Evolutionary conservation across 2,329 filamentous ascomycete species (phyloP), one percentile per base, ranked within the genome.

Genomic region (Sclerotinia borealis): DNA sequence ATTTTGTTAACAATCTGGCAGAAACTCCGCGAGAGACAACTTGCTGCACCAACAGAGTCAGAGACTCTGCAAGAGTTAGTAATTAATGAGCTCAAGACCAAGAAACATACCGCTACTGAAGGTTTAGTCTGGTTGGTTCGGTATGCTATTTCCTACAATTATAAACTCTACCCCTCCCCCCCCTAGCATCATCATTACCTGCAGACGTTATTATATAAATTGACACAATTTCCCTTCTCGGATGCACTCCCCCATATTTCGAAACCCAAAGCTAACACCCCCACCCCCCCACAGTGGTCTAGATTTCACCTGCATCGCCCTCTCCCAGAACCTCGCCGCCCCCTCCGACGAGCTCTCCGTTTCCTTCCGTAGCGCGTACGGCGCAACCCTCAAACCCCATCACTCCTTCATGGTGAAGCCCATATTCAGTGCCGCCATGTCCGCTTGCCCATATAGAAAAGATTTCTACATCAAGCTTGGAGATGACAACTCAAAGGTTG

Each of bases 401-500:
- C 95, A 99, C 82, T 86, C 83, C 74, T 92, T 96, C 78, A 72
- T 97, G 67, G 80, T 97, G 72, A 96, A 96, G 83, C 92, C 92
- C 66, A 83, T 97, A 75, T 98, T 98, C 84, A 90, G 84, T 71
- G 89, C 92, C 66, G 93, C 93, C 76, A 96, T 99, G 92, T 85
- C 85, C 71, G 93, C 92, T 22, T 93, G 90, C 70, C 95, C 95
- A 1, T 96, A 97, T 83, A 86, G 93, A 70, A 91, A 91, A 76
- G 91, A 93, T 77, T 98, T 99, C 76, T 98, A 97, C 76, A 78
- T 78, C 68, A 96, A 97, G 84, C 82, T 99, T 49, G 92, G 90
- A 43, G 79, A 81, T 25, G 84, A 91, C 73, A 77, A 83, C 45
- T 78, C 75, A 36, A 85, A 88, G 77, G 88, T 95, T 55, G 71